Evolutionary conservation across 306 rosid species (phyloP), one percentile per base, ranked within the genome.

Genomic region (Prunus persica): DNA sequence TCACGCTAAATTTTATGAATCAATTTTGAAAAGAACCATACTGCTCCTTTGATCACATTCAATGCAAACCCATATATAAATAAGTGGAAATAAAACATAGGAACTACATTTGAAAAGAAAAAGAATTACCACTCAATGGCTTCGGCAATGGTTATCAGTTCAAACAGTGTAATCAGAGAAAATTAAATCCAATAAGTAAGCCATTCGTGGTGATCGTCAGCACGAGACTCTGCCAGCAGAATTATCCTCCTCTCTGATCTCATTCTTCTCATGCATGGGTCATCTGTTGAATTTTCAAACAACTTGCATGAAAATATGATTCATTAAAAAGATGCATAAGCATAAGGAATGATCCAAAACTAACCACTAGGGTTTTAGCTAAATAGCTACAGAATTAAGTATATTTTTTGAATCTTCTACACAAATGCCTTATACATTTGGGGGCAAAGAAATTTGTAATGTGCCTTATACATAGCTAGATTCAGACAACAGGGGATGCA

Each of bases 141-240:
- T 80, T 88, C 92, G 77, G 86, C 85, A 78, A 96, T 91, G 63
- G 99, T 96, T 70, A 96, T 30, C 32, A 30, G 96, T 84, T 96
- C 99, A 77, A 91, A 76, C 65, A 96, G 96, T 4, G 99, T 96
- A 72, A 96, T 90, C 90, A 96, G 46, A 50, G 99, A 91, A 78
- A 92, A 88, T 5, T 89, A 93, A 78, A 96, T 90, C 99, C 99
- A 96, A 75, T 92, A 96, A 52, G 97, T 96, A 50, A 91, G 94
- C 98, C 99, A 96, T 65, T 24, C 24, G 24, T 96, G 98, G 74
- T 88, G 98, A 85, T 96, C 99, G 67, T 96, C 99, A 18, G 88
- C 45, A 34, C 86, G 84, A 66, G 97, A 89, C 81, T 92, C 89
- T 69, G 89, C 89, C 78, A 43, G 87, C 74, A 47, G 90, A 76